Conservation (phyloP, 805 yeast genomes). For the Metschnikowia noctiluminum region DNA sequence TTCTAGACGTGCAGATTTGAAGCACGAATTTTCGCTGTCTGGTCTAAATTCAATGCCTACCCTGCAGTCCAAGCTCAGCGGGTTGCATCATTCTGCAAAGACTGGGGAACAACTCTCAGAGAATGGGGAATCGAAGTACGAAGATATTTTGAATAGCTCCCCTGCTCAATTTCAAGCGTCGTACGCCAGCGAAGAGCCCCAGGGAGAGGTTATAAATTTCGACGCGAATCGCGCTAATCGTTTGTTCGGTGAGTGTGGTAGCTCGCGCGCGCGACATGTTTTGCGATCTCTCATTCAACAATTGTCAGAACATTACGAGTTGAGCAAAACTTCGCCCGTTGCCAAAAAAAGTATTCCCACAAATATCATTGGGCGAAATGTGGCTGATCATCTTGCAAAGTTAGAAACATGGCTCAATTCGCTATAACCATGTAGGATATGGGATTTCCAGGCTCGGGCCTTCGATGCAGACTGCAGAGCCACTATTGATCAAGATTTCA, state of each 20-base stretch:
- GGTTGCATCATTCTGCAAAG: not conserved
- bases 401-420: slow-evolving; percentile 9
- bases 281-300: slow-evolving; percentile 23
- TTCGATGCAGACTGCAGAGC: not conserved
- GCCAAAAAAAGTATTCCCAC: slow-evolving; percentile 36
- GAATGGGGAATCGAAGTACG: not conserved
- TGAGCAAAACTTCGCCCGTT: slow-evolving; percentile 29
- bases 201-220: too few species aligned
- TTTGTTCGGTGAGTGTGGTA: not conserved
- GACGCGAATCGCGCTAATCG: not conserved
- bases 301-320: slow-evolving; percentile 28
- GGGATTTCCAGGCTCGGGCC: too few species aligned
- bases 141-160: not conserved
- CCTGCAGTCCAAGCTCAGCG: not conserved
- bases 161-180: too few species aligned
- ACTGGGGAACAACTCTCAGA: not conserved
- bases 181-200: not conserved
- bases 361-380: slow-evolving; percentile 28
- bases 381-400: slow-evolving; percentile 18
- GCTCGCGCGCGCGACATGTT: not conserved
- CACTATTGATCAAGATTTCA: not conserved
- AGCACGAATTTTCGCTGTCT: not conserved
- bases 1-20: not conserved
- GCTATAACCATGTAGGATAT: not conserved
- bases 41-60: not conserved